Evolutionary conservation across 169 alveolate genomes (phyloP), one percentile per base, ranked within the genome.

Genomic region (Cyclospora cayetanensis): DNA sequence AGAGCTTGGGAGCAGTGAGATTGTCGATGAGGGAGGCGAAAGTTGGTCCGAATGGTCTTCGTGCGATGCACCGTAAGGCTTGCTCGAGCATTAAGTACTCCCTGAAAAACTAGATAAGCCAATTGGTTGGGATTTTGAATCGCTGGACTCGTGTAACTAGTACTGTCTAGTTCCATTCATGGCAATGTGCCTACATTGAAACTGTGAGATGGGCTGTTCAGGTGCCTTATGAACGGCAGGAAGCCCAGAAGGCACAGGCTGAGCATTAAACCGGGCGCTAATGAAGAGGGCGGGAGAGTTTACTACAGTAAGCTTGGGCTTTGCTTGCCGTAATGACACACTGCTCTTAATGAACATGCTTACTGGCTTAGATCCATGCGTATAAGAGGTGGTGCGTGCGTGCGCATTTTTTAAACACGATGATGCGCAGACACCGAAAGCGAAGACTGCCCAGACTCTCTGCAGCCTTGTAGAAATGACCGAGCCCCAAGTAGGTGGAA

Each of bases 41-140:
- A 34, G 4, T 34, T 80, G 90, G 90, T 80, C 90, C 15, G 90
- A 80, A 31, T 80, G 90, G 90, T 80, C 90, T 22, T 52, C 90
- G 3, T 80, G 90, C 53, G 90, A 80, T 42, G 50, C 90, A 18
- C 90, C 90, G 90, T 80, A 80, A 77, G 88, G 70, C 39, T 29
- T 5, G 20, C 53, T 46, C 63, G 34, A 50, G 22, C 63, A 15
- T 46, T 46, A 15, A 46, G 25, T 46, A n/a, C n/a, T n/a, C n/a
- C n/a, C n/a, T n/a, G n/a, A n/a, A n/a, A n/a, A n/a, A n/a, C n/a
- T n/a, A n/a, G n/a, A n/a, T n/a, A n/a, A n/a, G n/a, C n/a, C n/a
- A n/a, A n/a, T n/a, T n/a, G n/a, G n/a, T n/a, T n/a, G n/a, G n/a
- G n/a, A n/a, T n/a, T n/a, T n/a, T n/a, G n/a, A n/a, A n/a, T n/a